Evolutionary conservation across 208 protist species (phyloP).

Genomic region (Wallacemonas sp.): DNA sequence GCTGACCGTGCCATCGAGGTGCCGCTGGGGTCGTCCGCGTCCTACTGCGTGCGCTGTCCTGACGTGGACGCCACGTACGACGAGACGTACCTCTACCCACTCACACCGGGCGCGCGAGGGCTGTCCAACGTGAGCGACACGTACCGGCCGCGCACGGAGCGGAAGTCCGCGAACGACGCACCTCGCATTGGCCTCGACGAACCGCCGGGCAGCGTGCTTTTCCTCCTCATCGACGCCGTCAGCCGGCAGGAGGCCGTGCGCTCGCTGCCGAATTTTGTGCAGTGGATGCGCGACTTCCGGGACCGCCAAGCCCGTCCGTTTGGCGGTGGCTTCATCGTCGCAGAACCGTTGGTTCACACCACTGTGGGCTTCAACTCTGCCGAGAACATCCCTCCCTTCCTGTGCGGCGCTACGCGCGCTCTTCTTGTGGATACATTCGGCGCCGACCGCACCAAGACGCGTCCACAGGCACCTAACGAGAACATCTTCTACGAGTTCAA

Average conservation of each 20-base stretch:
- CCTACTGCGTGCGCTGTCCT: constrained; percentile 50
- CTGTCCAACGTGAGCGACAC: not conserved
- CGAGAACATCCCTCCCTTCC: not conserved
- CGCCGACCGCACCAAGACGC: not conserved
- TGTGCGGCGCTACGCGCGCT: not conserved
- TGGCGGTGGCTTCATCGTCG: constrained; percentile 28
- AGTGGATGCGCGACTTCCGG: constrained; percentile 43
- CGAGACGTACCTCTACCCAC: constrained; percentile 54
- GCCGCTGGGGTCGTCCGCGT: constrained; percentile 35
- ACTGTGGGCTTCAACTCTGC: constrained; percentile 19
- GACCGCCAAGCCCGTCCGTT: not conserved
- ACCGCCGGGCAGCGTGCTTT: constrained; percentile 48
- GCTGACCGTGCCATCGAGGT: constrained; percentile 33
- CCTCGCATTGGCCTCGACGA: not conserved
- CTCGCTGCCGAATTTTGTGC: constrained; percentile 48
- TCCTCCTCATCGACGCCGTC: constrained; percentile 60
- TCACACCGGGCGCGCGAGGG: constrained; percentile 3
- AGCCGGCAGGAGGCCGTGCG: constrained; percentile 56
- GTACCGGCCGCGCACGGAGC: too few species aligned
- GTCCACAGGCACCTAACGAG: not conserved
- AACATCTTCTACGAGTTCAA: constrained; percentile 8
- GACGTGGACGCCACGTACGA: constrained; percentile 28
- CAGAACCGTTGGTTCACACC: constrained; percentile 39
- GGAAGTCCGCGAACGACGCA: not conserved
- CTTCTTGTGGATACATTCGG: not conserved